Evolutionary conservation across 257 asterid genomes (phyloP), one percentile per base, ranked within the genome.

Genomic region (Avicennia marina): DNA sequence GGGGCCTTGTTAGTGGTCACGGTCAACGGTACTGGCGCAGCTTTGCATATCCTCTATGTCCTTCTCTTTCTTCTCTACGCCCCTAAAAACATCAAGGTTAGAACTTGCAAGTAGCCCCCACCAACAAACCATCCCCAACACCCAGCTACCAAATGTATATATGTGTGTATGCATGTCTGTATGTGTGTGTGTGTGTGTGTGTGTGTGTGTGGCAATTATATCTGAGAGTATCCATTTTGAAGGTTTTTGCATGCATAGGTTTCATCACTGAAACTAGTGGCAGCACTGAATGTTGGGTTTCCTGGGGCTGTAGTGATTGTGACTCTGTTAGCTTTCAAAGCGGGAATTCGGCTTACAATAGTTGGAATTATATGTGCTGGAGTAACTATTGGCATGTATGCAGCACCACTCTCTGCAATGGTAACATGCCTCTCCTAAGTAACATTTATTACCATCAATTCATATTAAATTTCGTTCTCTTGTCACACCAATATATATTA

Each of bases 311-410:
- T 85, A 6, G 26, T 78, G 7, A 47, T 50, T 1, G 71, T 79
- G 1, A 70, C 86, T 9, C 72, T 80, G 7, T 5, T 63, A 0
- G 88, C 75, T 11, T 12, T 88, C 2, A 71, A 66, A 20, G 86
- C 83, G 10, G 50, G 31, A 15, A n/a, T 49, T 22, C 59, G 83
- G 40, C 22, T 75, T 13, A 80, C 79, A 2, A 13, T 83, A 2
- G 82, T 82, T 7, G 96, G 96, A 16, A 2, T 88, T 40, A 1
- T 88, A 4, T 77, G 94, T 10, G 75, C 88, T 2, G 93, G 46
- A 19, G 51, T 88, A 56, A 88, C 85, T 6, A 59, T 88, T 42
- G 94, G 73, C 73, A 88, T 88, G 96, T 88, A 88, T 49, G 90
- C 88, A 1, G 76, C 96, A 0, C 96, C 96, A 41, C 81, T 88